These are phyloP conservation scores for Hymenoscyphus scutula DNA, from an alignment of 2,329 filamentous ascomycete species.

Conservation along the genomic window DNA sequence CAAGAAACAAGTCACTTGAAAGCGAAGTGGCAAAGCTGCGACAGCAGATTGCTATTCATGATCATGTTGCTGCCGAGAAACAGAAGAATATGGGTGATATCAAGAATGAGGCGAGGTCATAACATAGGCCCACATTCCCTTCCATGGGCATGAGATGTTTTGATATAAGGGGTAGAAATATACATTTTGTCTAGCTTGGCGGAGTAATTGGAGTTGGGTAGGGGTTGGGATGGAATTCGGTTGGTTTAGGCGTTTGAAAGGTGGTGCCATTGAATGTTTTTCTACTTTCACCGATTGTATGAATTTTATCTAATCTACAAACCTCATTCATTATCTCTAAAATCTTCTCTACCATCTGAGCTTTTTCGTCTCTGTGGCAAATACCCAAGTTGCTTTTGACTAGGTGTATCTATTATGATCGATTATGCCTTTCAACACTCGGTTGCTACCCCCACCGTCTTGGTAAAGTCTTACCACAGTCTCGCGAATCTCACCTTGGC, in stretches of 20 bases:
- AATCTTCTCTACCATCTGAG: too few species aligned
- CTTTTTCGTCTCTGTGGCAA: too few species aligned
- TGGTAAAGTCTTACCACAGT: background rate
- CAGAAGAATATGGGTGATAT: background rate
- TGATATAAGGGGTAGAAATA: background rate
- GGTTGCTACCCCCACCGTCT: background rate
- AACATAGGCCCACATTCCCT: background rate
- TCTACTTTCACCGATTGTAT: background rate
- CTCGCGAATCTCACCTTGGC: background rate
- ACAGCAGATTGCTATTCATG: slow-evolving; percentile 26
- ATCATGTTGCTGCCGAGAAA: slow-evolving; percentile 22
- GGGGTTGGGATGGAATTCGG: background rate
- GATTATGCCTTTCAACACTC: too few species aligned
- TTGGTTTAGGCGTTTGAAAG: background rate
- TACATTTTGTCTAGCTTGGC: background rate
- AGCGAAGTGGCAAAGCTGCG: slow-evolving; percentile 23
- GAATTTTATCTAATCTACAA: too few species aligned
- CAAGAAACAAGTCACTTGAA: slow-evolving; percentile 22
- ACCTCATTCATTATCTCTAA: too few species aligned
- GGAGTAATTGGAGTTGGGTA: background rate
- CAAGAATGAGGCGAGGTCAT: background rate
- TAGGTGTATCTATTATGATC: too few species aligned
- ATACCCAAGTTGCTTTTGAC: too few species aligned
- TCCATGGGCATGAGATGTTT: background rate
- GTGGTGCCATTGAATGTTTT: background rate